Conservation (phyloP, 1,284 basidiomycete species). For the Marasmius fiardii region DNA sequence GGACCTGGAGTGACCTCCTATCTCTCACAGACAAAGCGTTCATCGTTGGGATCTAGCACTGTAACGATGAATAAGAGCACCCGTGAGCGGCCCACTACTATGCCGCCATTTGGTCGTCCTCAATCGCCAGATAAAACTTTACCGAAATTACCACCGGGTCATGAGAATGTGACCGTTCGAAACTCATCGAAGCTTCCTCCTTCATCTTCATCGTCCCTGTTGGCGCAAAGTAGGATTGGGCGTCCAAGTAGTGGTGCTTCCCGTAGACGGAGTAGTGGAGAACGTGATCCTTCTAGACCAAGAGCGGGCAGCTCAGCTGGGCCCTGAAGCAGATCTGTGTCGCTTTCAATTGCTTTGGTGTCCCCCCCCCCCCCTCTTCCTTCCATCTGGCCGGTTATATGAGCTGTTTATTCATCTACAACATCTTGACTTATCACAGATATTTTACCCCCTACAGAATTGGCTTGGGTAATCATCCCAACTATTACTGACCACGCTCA, state of each 20-base stretch:
- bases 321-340: conserved; percentile 3
- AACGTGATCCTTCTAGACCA: conserved; percentile 21
- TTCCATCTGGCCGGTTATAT: conserved; percentile 11
- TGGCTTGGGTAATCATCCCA: neutral
- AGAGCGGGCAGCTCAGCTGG: conserved; percentile 31
- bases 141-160: conserved; percentile 33
- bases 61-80: conserved; percentile 20
- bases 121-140: conserved; percentile 30
- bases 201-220: conserved; percentile 27
- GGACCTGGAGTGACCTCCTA: conserved; percentile 42
- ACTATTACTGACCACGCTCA: conserved; percentile 12
- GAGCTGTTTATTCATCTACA: conserved; percentile 12
- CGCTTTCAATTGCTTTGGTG: neutral
- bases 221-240: conserved; percentile 64
- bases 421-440: conserved; percentile 13
- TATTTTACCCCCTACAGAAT: neutral
- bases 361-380: too few species aligned
- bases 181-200: conserved; percentile 37
- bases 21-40: conserved; percentile 45
- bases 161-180: conserved; percentile 52
- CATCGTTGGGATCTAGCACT: conserved; percentile 51
- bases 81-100: conserved; percentile 35
- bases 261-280: conserved; percentile 47
- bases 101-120: conserved; percentile 30
- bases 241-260: conserved; percentile 39